Conservation (phyloP, 441 rosid genomes). For the Erodium texanum region DNA sequence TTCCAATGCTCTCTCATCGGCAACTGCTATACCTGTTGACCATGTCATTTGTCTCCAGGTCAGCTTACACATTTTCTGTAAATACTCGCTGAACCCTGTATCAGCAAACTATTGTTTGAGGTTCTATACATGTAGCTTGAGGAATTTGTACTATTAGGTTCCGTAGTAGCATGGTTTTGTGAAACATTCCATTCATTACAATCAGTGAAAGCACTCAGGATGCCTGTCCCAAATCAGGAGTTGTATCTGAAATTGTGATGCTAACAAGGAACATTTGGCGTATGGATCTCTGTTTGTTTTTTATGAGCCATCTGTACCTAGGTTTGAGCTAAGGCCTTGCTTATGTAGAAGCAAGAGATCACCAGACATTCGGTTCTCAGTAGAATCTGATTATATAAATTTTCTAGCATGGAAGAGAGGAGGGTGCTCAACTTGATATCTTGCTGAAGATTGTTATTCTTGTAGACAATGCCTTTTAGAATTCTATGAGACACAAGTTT, state of each 20-base stretch:
- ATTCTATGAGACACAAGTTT: not conserved
- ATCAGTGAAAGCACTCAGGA: not conserved
- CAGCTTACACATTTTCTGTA: conserved; percentile 21
- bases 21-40: conserved; percentile 94
- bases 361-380: too few relatives aligned
- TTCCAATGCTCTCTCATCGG: conserved; percentile 99
- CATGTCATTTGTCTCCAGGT: conserved; percentile 96
- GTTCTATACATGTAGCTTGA: conserved; percentile 5
- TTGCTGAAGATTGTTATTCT: not conserved
- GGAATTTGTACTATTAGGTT: conserved; percentile 1
- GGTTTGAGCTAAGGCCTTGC: too few relatives aligned
- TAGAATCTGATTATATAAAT: not conserved
- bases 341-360: too few relatives aligned
- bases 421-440: not conserved
- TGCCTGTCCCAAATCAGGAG: too few relatives aligned
- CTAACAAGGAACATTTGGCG: too few relatives aligned
- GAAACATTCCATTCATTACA: not conserved
- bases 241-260: too few relatives aligned
- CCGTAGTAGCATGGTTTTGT: conserved; percentile 4
- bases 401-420: conserved; percentile 3
- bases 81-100: conserved; percentile 2
- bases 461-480: not conserved
- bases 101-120: not conserved
- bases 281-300: too few relatives aligned
- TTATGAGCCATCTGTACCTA: too few relatives aligned